phyloP scores from a whole-genome alignment of 2,329 filamentous ascomycete species.

The Spiromastix sp. region DNA sequence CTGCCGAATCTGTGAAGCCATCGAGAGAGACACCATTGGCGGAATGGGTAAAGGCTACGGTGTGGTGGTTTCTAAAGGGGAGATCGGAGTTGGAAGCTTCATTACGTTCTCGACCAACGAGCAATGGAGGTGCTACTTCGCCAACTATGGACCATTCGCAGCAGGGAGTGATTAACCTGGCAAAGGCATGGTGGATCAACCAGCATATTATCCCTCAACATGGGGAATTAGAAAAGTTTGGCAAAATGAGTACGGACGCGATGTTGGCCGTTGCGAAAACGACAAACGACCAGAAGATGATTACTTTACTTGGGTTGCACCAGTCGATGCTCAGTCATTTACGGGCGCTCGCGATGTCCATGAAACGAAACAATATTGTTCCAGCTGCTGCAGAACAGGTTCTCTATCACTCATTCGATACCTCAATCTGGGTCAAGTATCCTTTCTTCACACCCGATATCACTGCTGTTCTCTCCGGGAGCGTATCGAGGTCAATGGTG shows the following conservation, averaged over 20 bases:
- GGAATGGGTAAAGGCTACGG: conserved; percentile 60
- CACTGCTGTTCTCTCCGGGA: conserved; percentile 57
- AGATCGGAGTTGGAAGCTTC: conserved; percentile 63
- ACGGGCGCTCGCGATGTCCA: conserved; percentile 65
- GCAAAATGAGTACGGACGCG: conserved; percentile 28
- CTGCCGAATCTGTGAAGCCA: conserved; percentile 63
- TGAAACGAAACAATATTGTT: conserved; percentile 73
- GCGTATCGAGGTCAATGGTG: conserved; percentile 33
- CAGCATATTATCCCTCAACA: conserved; percentile 31
- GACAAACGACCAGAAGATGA: conserved; percentile 35
- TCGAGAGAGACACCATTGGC: conserved; percentile 52
- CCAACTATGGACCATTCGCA: conserved; percentile 40
- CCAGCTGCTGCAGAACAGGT: conserved; percentile 53
- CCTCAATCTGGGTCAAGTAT: conserved; percentile 72
- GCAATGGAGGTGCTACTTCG: conserved; percentile 41
- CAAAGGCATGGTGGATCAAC: conserved; percentile 77
- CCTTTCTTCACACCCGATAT: conserved; percentile 63
- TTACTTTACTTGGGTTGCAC: conserved; percentile 39
- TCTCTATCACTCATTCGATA: conserved; percentile 69
- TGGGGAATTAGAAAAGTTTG: conserved; percentile 29
- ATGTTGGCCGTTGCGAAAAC: conserved; percentile 31
- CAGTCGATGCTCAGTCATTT: conserved; percentile 54
- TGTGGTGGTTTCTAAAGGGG: conserved; percentile 88
- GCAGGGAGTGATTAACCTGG: conserved; percentile 76
- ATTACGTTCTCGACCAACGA: conserved; percentile 54